Base-by-base conservation (phyloP, 208 protist species). In the Wallacemonas rigidus region DNA sequence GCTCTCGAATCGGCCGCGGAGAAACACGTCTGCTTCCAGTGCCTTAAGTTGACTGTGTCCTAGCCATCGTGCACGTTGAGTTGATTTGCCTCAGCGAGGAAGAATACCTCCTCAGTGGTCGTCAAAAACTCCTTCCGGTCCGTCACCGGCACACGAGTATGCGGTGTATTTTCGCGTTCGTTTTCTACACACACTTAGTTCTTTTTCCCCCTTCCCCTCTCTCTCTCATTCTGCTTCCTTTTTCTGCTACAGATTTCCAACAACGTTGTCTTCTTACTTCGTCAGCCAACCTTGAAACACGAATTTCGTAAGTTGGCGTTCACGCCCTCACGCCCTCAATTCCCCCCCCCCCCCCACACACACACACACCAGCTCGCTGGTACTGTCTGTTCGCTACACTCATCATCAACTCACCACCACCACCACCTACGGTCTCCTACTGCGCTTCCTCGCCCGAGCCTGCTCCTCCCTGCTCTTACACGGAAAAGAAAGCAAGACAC, bases 151-250 rank as follows among this genome's bases (percentile, higher is more conserved):
- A 26, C 26, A 26, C 26, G 26, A 26, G 26, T 26, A 26, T 26
- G 26, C 26, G 26, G 26, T 26, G 26, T 0, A 26, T 26, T 26
- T 26, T 26, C 26, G 26, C 26, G 26, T 26, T 26, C 26, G 26
- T 26, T 26, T 26, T 26, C 26, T 26, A 26, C 26, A 26, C 26
- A 26, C 26, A 26, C 53, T 57, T 17, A 9, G 7, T 11, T 56
- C 2, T 72, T 77, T 63, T 63, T 60, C 5, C 38, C 53, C 43
- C 8, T 65, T 70, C 69, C 53, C 45, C 39, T 69, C 61, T 77
- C 55, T 67, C 17, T 47, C 48, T 55, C 43, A 58, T 61, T 69
- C 41, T 11, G 12, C 3, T 57, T 41, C 9, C 60, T 53, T 50
- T 36, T 15, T 45, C 54, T 43, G 3, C 67, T 50, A 50, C 45